Conservation (phyloP, 768 basidiomycete species). For the Lentinula detonsa region DNA sequence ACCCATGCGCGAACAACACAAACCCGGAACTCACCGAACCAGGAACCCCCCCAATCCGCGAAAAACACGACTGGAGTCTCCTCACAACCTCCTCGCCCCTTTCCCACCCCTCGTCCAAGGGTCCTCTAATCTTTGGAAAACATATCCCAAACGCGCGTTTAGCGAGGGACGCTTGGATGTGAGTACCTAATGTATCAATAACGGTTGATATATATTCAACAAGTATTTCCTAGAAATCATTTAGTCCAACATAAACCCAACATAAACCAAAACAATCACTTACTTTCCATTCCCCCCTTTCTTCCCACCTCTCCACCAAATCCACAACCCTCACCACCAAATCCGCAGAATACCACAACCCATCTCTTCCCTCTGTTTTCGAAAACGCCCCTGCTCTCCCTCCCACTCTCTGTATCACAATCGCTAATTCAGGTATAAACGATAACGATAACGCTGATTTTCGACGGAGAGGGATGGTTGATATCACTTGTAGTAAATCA, state of each 20-base stretch:
- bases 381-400: background rate
- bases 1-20: background rate
- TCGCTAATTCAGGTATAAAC: background rate
- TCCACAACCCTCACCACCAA: background rate
- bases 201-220: background rate
- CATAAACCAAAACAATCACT: background rate
- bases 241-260: background rate
- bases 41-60: background rate
- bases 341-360: background rate
- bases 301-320: background rate
- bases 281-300: background rate
- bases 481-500: constrained; percentile 28
- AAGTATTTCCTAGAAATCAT: background rate
- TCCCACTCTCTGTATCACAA: background rate
- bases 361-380: no score
- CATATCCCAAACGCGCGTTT: constrained; percentile 36
- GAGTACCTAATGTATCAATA: constrained; percentile 16
- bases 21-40: background rate
- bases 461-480: constrained; percentile 22
- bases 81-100: constrained; percentile 30
- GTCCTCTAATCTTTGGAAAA: constrained; percentile 38
- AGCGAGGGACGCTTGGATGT: constrained; percentile 38
- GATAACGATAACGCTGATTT: background rate
- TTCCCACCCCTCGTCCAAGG: constrained; percentile 27
- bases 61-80: constrained; percentile 1